Evolutionary conservation across 2,329 filamentous ascomycete genomes (phyloP).

Genomic region (Phaeosphaeriaceae sp.): DNA sequence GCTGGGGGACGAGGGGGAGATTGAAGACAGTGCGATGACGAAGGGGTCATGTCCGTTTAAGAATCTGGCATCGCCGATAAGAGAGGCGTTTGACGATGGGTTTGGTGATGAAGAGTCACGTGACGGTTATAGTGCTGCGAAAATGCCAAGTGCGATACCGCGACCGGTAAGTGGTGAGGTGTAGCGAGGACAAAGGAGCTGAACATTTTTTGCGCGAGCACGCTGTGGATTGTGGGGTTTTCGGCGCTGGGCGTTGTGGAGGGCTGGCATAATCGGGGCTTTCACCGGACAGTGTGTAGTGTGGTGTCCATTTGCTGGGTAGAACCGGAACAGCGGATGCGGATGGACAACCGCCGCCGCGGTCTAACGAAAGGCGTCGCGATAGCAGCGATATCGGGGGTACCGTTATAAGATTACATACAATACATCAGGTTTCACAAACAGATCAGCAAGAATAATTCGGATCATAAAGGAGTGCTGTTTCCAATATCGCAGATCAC

Average conservation of each 20-base stretch:
- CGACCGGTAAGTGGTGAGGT: slow-evolving; percentile 20
- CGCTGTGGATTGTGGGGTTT: too few species aligned
- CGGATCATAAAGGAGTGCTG: too few species aligned
- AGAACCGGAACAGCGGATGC: slow-evolving; percentile 4
- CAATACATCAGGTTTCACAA: too few species aligned
- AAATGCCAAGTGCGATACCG: slow-evolving; percentile 18
- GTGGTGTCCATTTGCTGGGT: not conserved
- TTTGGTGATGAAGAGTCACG: too few species aligned
- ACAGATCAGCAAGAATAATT: too few species aligned
- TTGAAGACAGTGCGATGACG: slow-evolving; percentile 24
- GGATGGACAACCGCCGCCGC: slow-evolving; percentile 4
- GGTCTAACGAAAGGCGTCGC: not conserved
- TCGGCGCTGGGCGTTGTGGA: too few species aligned
- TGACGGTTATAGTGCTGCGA: not conserved
- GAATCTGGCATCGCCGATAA: slow-evolving; percentile 26
- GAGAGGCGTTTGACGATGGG: not conserved
- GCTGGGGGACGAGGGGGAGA: slow-evolving; percentile 38
- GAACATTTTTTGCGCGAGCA: too few species aligned
- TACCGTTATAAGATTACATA: not conserved
- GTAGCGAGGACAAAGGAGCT: not conserved
- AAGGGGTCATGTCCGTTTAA: slow-evolving; percentile 41
- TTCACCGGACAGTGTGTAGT: slow-evolving; percentile 3
- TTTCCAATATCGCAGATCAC: not conserved
- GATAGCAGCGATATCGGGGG: not conserved
- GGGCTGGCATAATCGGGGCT: slow-evolving; percentile 8